Conservation (phyloP, 352 stramenopile species). For the Phytophthora citricola region DNA sequence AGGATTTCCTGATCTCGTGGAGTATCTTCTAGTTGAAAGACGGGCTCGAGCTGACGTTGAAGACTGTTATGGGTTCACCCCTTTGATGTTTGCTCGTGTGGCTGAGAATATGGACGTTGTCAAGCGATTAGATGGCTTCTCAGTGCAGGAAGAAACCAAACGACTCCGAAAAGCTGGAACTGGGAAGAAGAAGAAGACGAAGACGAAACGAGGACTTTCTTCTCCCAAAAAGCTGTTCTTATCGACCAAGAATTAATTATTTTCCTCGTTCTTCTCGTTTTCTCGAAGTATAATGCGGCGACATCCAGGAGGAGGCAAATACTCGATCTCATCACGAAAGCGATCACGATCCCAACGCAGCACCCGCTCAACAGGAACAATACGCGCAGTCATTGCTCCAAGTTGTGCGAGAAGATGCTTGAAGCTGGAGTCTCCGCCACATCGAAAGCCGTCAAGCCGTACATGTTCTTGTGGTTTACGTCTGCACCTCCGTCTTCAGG, state of each 20-base stretch:
- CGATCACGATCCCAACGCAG: conserved; percentile 59
- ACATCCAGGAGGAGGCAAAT: conserved; percentile 37
- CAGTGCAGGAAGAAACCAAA: conserved; percentile 42
- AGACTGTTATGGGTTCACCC: conserved; percentile 74
- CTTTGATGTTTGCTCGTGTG: conserved; percentile 73
- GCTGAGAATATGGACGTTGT: conserved; percentile 71
- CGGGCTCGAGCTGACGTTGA: conserved; percentile 52
- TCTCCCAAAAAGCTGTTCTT: conserved; percentile 66
- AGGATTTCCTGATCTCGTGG: conserved; percentile 68
- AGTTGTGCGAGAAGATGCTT: conserved; percentile 56
- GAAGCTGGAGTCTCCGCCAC: conserved; percentile 46
- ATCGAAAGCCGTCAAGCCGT: conserved; percentile 67
- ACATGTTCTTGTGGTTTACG: conserved; percentile 79
- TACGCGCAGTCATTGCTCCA: conserved; percentile 48
- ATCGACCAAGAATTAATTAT: conserved; percentile 46
- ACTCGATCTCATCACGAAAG: conserved; percentile 56
- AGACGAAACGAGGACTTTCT: conserved; percentile 22
- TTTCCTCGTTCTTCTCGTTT: conserved; percentile 4
- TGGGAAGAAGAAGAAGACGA: conserved; percentile 30
- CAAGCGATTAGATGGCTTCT: conserved; percentile 63
- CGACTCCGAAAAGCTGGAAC: conserved; percentile 18
- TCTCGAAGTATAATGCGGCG: conserved; percentile 44
- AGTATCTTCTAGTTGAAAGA: conserved; percentile 70
- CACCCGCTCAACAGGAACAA: conserved; percentile 55
- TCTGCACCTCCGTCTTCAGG: conserved; percentile 37